phyloP scores from a whole-genome alignment of 164 flowering plant species.

The Vitis riparia region DNA sequence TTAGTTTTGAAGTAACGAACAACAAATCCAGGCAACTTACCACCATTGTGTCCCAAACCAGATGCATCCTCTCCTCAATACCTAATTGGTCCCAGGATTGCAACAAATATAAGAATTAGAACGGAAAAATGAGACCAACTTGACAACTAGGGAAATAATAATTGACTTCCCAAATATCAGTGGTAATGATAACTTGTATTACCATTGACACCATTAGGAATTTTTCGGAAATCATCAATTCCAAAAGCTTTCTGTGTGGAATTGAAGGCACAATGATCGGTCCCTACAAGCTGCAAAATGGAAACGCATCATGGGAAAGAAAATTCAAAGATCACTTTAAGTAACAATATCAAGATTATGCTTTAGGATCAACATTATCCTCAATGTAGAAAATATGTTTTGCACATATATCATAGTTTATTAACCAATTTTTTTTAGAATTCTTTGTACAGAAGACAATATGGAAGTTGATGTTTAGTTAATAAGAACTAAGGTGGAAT shows the following conservation, averaged over 20 bases:
- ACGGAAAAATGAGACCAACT: neutral
- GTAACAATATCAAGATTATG: no score
- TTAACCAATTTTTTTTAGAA: no score
- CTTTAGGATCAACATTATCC: no score
- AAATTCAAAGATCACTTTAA: neutral
- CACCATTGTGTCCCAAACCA: conserved; percentile 96
- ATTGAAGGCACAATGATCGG: conserved; percentile 92
- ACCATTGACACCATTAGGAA: conserved; percentile 99
- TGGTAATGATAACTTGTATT: conserved; percentile 18
- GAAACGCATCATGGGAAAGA: conserved; percentile 1
- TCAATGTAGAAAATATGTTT: no score
- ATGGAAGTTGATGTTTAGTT: no score
- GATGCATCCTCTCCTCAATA: conserved; percentile 96
- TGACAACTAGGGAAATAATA: neutral
- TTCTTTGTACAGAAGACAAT: no score
- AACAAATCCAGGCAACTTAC: conserved; percentile 42
- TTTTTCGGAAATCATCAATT: conserved; percentile 89
- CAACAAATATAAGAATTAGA: conserved; percentile 7
- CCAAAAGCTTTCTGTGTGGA: conserved; percentile 92
- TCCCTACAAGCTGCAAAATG: conserved; percentile 84
- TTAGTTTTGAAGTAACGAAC: neutral
- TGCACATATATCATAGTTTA: no score
- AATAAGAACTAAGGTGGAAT: no score
- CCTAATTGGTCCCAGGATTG: conserved; percentile 39
- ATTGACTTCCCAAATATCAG: neutral